Conservation (phyloP, 169 alveolate genomes). For the Fabrea salina region DNA sequence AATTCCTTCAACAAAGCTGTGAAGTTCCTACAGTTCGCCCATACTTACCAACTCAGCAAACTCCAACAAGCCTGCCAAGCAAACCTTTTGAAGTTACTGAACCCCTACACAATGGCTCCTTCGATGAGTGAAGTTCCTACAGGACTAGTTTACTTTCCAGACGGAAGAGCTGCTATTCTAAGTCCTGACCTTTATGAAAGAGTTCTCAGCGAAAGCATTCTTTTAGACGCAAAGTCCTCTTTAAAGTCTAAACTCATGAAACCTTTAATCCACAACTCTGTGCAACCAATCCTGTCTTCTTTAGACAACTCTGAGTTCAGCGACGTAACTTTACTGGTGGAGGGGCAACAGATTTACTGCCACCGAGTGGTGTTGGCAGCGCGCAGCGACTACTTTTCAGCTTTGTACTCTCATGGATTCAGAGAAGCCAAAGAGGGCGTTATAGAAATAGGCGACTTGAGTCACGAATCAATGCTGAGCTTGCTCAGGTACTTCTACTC, state of each 20-base stretch:
- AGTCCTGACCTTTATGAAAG: slow-evolving; percentile 38
- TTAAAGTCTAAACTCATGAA: neutral
- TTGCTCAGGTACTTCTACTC: slow-evolving; percentile 37
- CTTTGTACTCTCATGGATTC: slow-evolving; percentile 50
- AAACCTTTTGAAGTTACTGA: slow-evolving; percentile 36
- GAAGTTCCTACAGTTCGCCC: slow-evolving; percentile 45
- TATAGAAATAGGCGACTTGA: slow-evolving; percentile 41
- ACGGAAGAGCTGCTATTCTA: slow-evolving; percentile 53
- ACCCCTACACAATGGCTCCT: slow-evolving; percentile 11
- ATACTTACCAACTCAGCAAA: slow-evolving; percentile 25
- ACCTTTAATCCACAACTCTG: neutral
- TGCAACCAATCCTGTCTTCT: slow-evolving; percentile 24
- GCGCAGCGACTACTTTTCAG: slow-evolving; percentile 45
- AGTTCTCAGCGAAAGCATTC: slow-evolving; percentile 32
- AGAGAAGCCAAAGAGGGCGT: slow-evolving; percentile 41
- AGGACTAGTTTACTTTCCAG: slow-evolving; percentile 58
- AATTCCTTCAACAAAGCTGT: slow-evolving; percentile 8
- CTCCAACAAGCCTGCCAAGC: slow-evolving; percentile 47
- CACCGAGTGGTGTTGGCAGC: slow-evolving; percentile 44
- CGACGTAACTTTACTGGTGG: slow-evolving; percentile 45
- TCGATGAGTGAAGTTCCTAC: too few relatives aligned
- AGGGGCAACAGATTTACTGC: slow-evolving; percentile 41
- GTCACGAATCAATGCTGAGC: slow-evolving; percentile 31
- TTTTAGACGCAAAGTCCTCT: slow-evolving; percentile 16
- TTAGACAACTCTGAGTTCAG: slow-evolving; percentile 26